Conservation (phyloP, 176 grass and related monocot genomes). For the Poa pratensis region DNA sequence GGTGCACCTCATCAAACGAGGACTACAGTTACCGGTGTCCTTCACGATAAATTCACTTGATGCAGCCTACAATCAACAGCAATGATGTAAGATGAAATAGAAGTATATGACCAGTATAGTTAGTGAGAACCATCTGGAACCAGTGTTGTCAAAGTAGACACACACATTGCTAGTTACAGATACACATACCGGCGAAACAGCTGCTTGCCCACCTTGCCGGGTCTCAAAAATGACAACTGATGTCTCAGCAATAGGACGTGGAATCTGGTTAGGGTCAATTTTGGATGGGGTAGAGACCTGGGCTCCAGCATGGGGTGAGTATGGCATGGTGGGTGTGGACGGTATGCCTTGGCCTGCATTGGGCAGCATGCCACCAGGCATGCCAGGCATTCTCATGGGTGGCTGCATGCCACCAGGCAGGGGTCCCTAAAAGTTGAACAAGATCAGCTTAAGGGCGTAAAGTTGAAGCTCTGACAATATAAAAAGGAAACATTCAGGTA, state of each 20-base stretch:
- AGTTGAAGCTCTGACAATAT: constrained; percentile 22
- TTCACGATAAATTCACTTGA: constrained; percentile 82
- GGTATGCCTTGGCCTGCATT: constrained; percentile 61
- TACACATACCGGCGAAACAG: constrained; percentile 71
- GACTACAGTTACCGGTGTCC: constrained; percentile 86
- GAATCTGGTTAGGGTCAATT: constrained; percentile 90
- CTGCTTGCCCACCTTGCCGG: constrained; percentile 73
- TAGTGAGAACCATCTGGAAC: constrained; percentile 14
- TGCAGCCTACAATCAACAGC: constrained; percentile 55
- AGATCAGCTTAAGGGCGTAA: constrained; percentile 22
- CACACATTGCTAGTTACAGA: constrained; percentile 3
- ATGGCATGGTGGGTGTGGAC: constrained; percentile 57
- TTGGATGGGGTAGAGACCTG: constrained; percentile 73
- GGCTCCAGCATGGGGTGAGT: constrained; percentile 65
- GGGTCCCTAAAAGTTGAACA: constrained; percentile 43
- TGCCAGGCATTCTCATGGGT: constrained; percentile 47
- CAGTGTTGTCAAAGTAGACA: constrained; percentile 5
- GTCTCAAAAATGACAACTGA: constrained; percentile 67
- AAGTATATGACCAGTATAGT: constrained; percentile 10
- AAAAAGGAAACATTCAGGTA: constrained; percentile 27
- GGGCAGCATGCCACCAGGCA: constrained; percentile 49
- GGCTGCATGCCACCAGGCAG: constrained; percentile 31
- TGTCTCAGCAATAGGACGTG: constrained; percentile 62
- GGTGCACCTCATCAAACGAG: constrained; percentile 85
- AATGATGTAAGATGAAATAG: constrained; percentile 22